Conservation (phyloP, 371 early-diverging fungal species). For the Pancytospora epiphaga region DNA sequence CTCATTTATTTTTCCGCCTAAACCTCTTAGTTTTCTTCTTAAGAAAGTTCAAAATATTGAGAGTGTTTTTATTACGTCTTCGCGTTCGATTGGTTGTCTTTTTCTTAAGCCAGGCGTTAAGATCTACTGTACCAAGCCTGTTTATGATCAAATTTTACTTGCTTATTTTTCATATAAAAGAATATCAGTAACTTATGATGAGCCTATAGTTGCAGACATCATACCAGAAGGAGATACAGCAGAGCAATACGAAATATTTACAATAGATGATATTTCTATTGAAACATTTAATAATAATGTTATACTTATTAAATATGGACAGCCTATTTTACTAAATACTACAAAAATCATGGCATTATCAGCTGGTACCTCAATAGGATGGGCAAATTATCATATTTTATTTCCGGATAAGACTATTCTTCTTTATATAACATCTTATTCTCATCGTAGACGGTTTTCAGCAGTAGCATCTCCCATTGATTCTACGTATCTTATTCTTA, state of each 20-base stretch:
- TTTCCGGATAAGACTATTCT: not conserved
- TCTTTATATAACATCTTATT: slow-evolving; percentile 7
- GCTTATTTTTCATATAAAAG: slow-evolving; percentile 1
- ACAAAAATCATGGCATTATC: not conserved
- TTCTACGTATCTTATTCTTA: slow-evolving; percentile 14
- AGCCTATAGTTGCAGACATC: too few relatives aligned
- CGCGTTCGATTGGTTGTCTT: slow-evolving; percentile 1
- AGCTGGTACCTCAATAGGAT: slow-evolving; percentile 22
- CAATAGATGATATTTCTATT: slow-evolving; percentile 22
- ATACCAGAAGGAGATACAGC: not conserved
- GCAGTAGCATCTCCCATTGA: not conserved
- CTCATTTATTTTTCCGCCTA: slow-evolving; percentile 8
- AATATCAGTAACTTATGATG: slow-evolving; percentile 11
- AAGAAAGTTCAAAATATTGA: not conserved
- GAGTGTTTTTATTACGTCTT: slow-evolving; percentile 4
- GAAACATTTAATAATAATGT: slow-evolving; percentile 15
- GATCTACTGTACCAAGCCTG: slow-evolving; percentile 15
- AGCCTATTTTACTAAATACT: not conserved
- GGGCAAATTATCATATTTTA: slow-evolving; percentile 12
- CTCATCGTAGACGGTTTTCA: not conserved
- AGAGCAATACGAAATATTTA: not conserved
- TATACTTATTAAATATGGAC: slow-evolving; percentile 10
- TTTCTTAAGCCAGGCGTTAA: not conserved
- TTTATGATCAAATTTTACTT: slow-evolving; percentile 26
- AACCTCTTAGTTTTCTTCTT: slow-evolving; percentile 2